phyloP scores from a whole-genome alignment of 805 yeast species.

The Zygotorulaspora florentina region DNA sequence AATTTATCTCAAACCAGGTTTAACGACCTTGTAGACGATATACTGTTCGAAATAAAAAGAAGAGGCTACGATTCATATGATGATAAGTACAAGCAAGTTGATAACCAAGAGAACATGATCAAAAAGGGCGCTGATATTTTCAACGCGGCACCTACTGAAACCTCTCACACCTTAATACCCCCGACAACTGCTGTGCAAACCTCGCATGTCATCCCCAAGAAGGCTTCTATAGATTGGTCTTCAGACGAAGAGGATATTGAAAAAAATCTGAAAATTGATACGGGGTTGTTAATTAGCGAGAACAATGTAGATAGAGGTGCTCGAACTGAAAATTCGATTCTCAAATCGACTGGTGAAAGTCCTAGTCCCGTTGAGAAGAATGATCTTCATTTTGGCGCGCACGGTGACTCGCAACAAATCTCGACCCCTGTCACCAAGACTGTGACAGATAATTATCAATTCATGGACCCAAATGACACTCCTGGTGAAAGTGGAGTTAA shows the following conservation, averaged over 20 bases:
- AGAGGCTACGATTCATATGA: constrained; percentile 49
- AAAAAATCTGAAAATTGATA: constrained; percentile 2
- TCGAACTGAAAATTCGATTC: neutral
- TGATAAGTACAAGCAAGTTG: constrained; percentile 6
- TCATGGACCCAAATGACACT: constrained; percentile 8
- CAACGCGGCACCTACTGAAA: neutral
- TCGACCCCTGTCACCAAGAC: constrained; percentile 5
- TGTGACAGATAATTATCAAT: constrained; percentile 11
- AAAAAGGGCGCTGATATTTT: neutral
- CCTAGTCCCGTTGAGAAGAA: constrained; percentile 7
- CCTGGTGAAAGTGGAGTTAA: constrained; percentile 1
- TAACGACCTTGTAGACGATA: constrained; percentile 86
- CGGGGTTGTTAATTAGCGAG: neutral
- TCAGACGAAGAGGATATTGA: constrained; percentile 61
- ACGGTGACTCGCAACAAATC: neutral
- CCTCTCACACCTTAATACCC: constrained; percentile 9
- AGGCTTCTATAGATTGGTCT: constrained; percentile 83
- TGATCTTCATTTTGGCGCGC: constrained; percentile 2
- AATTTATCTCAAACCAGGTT: constrained; percentile 77
- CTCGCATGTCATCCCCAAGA: constrained; percentile 75
- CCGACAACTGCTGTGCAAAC: constrained; percentile 47
- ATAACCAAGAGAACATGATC: constrained; percentile 6
- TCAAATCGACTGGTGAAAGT: constrained; percentile 3
- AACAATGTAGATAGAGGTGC: neutral
- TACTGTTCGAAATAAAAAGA: constrained; percentile 79